phyloP scores from a whole-genome alignment of 352 stramenopile species.

The Lagenidium giganteum region DNA sequence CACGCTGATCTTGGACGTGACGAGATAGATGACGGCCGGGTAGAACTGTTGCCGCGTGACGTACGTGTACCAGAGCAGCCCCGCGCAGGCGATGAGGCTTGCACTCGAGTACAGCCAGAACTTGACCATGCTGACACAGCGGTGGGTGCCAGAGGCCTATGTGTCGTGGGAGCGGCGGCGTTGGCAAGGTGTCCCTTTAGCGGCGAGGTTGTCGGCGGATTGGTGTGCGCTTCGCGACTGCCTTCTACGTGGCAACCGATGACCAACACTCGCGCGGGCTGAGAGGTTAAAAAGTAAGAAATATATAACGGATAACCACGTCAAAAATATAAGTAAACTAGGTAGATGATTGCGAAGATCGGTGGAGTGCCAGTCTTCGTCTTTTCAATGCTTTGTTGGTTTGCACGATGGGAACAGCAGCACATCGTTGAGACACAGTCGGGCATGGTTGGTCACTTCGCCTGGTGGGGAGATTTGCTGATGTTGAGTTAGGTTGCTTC shows the following conservation, averaged over 20 bases:
- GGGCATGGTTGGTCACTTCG: too few species aligned
- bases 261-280: background rate
- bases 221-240: too few species aligned
- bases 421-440: conserved; percentile 6
- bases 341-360: too few species aligned
- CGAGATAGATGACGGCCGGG: conserved; percentile 94
- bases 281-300: background rate
- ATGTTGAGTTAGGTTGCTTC: too few species aligned
- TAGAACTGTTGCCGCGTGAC: conserved; percentile 97
- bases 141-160: conserved; percentile 1
- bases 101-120: conserved; percentile 87
- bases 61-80: conserved; percentile 91
- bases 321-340: too few species aligned
- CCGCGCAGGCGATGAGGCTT: conserved; percentile 78
- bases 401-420: conserved; percentile 20
- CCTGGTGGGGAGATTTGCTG: too few species aligned
- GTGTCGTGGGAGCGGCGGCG: background rate
- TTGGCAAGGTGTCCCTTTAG: too few species aligned
- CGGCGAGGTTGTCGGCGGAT: too few species aligned
- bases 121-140: conserved; percentile 44
- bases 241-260: conserved; percentile 16
- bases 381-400: conserved; percentile 20
- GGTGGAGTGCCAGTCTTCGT: conserved; percentile 15
- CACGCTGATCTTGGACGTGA: conserved; percentile 95
- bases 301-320: too few species aligned